Evolutionary conservation across 2,329 filamentous ascomycete genomes (phyloP), one percentile per base, ranked within the genome.

Genomic region (Penicillium sp.): DNA sequence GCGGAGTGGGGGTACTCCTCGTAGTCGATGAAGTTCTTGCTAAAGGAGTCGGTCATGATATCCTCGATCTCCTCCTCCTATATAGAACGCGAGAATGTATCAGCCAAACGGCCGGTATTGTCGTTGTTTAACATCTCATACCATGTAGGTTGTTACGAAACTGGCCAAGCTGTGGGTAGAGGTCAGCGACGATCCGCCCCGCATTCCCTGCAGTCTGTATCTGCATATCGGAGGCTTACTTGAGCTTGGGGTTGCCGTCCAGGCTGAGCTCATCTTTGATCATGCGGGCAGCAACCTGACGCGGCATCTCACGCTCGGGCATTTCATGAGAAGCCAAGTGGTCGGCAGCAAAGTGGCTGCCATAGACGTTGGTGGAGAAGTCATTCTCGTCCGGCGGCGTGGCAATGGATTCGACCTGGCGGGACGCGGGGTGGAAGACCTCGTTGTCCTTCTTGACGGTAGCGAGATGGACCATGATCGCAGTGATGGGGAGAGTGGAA

Each of bases 101-200:
- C n/a, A n/a, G n/a, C n/a, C n/a, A n/a, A n/a, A n/a, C 6, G 11
- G 11, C 11, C 11, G 5, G 6, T 9, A 7, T 13, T 26, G 2
- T 11, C 7, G 21, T 25, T 21, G 7, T 9, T n/a, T 3, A 13
- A 18, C 9, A 40, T 21, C 17, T 13, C 70, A 54, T 73, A 87
- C 85, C 89, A 95, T 96, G 73, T 94, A 96, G 1, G 91, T 96
- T 1, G 90, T 95, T 51, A 95, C 89, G 60, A 97, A 97, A 25
- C 84, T 90, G 19, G 91, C 90, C 57, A 97, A 70, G 67, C 87
- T 93, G 50, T 57, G 21, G 21, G 16, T 16, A 9, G 20, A 5
- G 16, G 31, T 49, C 44, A 49, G 39, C 31, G 13, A 13, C 11
- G 11, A 11, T 23, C n/a, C n/a, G n/a, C n/a, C n/a, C n/a, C n/a